Base-by-base conservation (phyloP, 2,329 filamentous ascomycete species). In the Colletotrichum orbiculare region DNA sequence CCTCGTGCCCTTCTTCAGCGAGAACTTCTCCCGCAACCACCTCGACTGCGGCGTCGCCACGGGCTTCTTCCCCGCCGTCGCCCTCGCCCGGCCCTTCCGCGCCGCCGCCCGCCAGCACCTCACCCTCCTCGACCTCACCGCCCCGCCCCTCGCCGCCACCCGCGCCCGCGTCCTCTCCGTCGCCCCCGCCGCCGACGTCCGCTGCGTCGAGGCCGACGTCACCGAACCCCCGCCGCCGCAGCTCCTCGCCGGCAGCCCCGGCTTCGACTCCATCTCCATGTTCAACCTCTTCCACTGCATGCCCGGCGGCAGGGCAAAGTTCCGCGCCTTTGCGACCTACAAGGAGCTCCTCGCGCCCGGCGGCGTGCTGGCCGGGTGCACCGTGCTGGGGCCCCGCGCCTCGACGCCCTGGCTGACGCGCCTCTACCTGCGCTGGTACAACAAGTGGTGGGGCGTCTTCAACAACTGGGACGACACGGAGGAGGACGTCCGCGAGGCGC, bases 241-340 rank as follows among this genome's bases (percentile, higher is more conserved):
- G 4, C 61, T 77, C 25, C 60, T 66, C 35, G 25, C 9, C 38
- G 67, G 68, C 43, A 69, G 64, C 2, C 25, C 25, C 25, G 69
- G 68, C 49, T 83, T 79, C 67, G 76, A 81, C 67, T 79, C 79
- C 1, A 78, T 84, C 54, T 77, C 77, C 12, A 73, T 81, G 70
- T 80, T 79, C 68, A 81, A 79, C 66, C 65, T 82, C 5, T 71
- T 81, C 13, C 80, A 82, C 68, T 82, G 80, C 68, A 66, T 82
- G 9, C 79, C 79, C 0, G 74, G 73, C 0, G 72, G 73, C 1
- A 50, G 60, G 4, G 62, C 64, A 6, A 79, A 81, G 66, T 60
- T 73, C 11, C 49, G 39, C 10, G 71, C 78, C 2, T 73, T 81
- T 17, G 58, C 47, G 7, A 69, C 71, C 6, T 71, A 78, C 52